phyloP scores from a whole-genome alignment of 1,284 basidiomycete genomes.

The Austroboletus niveus region DNA sequence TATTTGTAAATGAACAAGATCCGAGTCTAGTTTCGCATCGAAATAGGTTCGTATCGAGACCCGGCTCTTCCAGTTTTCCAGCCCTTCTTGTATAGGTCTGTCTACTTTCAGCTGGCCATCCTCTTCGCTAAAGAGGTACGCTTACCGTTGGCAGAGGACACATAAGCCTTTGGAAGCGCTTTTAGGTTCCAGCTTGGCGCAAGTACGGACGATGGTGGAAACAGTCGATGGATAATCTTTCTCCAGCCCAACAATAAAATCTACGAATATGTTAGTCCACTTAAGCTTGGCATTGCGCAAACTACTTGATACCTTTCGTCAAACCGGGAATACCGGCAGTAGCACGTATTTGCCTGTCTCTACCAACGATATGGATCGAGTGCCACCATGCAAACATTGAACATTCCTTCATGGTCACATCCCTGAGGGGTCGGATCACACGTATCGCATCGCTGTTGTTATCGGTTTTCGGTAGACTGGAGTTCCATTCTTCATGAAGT shows the following conservation, averaged over 20 bases:
- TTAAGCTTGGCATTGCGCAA: background rate
- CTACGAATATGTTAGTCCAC: constrained; percentile 38
- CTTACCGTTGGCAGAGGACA: constrained; percentile 72
- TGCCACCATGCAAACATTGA: constrained; percentile 77
- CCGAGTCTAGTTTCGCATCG: constrained; percentile 22
- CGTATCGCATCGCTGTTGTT: constrained; percentile 35
- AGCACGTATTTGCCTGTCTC: constrained; percentile 46
- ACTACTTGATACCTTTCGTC: constrained; percentile 61
- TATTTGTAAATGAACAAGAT: constrained; percentile 10
- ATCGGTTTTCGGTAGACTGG: constrained; percentile 11
- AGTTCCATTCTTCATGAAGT: constrained; percentile 62
- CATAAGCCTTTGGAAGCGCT: constrained; percentile 52
- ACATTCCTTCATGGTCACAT: constrained; percentile 81
- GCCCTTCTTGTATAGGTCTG: constrained; percentile 69
- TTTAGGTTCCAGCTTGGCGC: constrained; percentile 78
- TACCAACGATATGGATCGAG: constrained; percentile 50
- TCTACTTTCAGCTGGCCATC: background rate
- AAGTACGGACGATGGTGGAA: constrained; percentile 82
- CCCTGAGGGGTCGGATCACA: constrained; percentile 69
- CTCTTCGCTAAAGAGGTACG: constrained; percentile 6
- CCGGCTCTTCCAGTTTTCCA: constrained; percentile 70
- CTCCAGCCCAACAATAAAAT: constrained; percentile 81
- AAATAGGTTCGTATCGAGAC: constrained; percentile 67
- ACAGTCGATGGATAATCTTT: constrained; percentile 88
- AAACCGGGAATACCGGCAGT: constrained; percentile 66